Percentiles rank a stretch among this genome's conserved stretches.
These are phyloP conservation scores for Phytopythium delawarense DNA, from an alignment of 352 stramenopile species.

Conservation along the genomic window DNA sequence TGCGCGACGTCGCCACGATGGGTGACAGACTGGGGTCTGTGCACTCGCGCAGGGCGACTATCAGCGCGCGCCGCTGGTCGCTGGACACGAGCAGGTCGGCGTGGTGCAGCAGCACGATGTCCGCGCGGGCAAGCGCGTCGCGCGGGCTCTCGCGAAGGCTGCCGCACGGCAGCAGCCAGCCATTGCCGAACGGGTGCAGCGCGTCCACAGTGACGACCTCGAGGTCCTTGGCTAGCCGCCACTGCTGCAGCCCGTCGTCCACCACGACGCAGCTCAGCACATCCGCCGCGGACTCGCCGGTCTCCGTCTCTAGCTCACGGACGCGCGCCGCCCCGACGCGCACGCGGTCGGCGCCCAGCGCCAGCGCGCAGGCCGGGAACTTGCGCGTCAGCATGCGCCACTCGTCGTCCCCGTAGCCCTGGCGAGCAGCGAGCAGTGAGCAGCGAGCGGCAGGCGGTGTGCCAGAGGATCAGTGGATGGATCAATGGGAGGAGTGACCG, in stretches of 20 bases:
- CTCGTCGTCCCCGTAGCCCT: conserved; percentile 67
- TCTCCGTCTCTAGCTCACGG: conserved; percentile 1
- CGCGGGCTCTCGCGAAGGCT: conserved; percentile 47
- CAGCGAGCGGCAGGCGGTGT: no score
- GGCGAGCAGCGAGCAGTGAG: background rate
- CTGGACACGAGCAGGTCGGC: conserved; percentile 29
- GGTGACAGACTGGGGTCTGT: conserved; percentile 7
- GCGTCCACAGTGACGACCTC: conserved; percentile 74
- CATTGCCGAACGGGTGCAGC: conserved; percentile 65
- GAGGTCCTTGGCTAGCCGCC: conserved; percentile 49
- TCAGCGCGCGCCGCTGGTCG: conserved; percentile 11
- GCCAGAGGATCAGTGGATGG: no score
- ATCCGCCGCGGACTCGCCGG: conserved; percentile 1
- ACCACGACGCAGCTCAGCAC: conserved; percentile 42
- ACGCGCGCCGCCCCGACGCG: conserved; percentile 33
- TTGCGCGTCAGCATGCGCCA: conserved; percentile 47
- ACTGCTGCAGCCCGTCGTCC: conserved; percentile 74
- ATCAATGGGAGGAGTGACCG: background rate
- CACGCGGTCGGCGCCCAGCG: conserved; percentile 22
- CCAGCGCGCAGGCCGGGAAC: conserved; percentile 42
- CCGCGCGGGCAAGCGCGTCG: conserved; percentile 36
- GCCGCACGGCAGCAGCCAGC: conserved; percentile 41
- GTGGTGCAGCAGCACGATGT: conserved; percentile 61
- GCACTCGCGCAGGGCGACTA: conserved; percentile 10
- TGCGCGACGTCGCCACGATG: conserved; percentile 47